phyloP scores from a whole-genome alignment of 352 stramenopile genomes.

The Halophytophthora batemanensis region DNA sequence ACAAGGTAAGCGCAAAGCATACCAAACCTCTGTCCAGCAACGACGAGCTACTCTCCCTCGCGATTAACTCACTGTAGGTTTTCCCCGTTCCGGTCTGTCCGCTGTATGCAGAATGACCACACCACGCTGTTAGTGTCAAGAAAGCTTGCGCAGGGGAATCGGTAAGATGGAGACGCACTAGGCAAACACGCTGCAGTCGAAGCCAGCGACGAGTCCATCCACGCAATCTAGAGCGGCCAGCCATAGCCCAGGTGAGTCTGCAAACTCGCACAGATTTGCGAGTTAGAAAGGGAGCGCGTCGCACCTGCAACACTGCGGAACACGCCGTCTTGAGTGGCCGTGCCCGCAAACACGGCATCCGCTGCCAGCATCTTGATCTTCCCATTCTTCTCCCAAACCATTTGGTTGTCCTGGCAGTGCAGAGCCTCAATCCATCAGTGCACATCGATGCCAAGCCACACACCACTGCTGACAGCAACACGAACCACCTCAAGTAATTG shows the following conservation, averaged over 20 bases:
- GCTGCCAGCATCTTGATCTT: constrained; percentile 53
- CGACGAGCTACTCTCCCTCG: neutral
- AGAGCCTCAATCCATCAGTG: no score
- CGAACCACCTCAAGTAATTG: neutral
- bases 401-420: constrained; percentile 30
- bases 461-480: neutral
- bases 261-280: neutral
- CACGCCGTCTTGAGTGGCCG: constrained; percentile 34
- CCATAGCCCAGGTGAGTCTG: neutral
- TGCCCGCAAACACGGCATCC: constrained; percentile 46
- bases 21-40: neutral
- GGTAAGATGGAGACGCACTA: constrained; percentile 35
- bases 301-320: constrained; percentile 58
- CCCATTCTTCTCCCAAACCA: constrained; percentile 69
- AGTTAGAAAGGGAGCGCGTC: constrained; percentile 1
- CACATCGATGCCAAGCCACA: no score
- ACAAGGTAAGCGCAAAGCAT: neutral
- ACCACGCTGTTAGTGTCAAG: constrained; percentile 1
- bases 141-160: neutral
- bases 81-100: constrained; percentile 70
- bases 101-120: constrained; percentile 20
- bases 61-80: constrained; percentile 44
- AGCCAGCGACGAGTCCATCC: constrained; percentile 53
- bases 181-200: constrained; percentile 69
- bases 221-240: constrained; percentile 42